Conservation (phyloP, 805 yeast genomes). For the Ogataea pilisensis region DNA sequence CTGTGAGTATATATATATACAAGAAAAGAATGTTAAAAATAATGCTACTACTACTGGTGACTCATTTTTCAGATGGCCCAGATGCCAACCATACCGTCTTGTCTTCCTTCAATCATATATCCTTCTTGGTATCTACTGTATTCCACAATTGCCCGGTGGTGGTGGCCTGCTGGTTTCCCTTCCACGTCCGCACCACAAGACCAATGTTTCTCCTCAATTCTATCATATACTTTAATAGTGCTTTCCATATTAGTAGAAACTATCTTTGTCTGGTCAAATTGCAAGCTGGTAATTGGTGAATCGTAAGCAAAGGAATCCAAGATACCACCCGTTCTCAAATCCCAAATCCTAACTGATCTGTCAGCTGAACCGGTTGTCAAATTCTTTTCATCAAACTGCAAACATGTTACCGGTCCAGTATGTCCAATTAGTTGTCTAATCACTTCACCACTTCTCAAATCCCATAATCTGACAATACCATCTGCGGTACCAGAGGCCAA, state of each 20-base stretch:
- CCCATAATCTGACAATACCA: conserved; percentile 75
- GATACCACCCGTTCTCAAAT: conserved; percentile 61
- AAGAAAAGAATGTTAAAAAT: too few species aligned
- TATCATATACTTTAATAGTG: conserved; percentile 53
- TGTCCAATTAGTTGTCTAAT: conserved; percentile 62
- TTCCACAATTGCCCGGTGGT: conserved; percentile 28
- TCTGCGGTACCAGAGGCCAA: conserved; percentile 76
- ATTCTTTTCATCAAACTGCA: conserved; percentile 65
- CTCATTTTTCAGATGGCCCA: conserved; percentile 46
- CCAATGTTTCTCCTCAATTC: conserved; percentile 51
- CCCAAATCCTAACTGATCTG: conserved; percentile 67
- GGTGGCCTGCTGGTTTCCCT: too few species aligned
- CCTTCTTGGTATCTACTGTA: conserved; percentile 55
- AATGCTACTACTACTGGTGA: too few species aligned
- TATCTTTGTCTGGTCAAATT: conserved; percentile 55
- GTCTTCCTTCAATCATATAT: conserved; percentile 61
- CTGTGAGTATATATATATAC: too few species aligned
- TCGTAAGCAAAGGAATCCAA: conserved; percentile 60
- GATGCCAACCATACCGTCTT: conserved; percentile 54
- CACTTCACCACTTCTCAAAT: conserved; percentile 64
- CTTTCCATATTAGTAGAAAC: conserved; percentile 47
- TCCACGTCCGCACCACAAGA: conserved; percentile 41
- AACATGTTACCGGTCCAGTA: conserved; percentile 60
- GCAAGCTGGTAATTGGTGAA: conserved; percentile 49
- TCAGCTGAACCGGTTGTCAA: conserved; percentile 63